These are phyloP conservation scores for Talaromyces liani DNA, from an alignment of 495 filamentous ascomycete genomes.

Conservation along the genomic window DNA sequence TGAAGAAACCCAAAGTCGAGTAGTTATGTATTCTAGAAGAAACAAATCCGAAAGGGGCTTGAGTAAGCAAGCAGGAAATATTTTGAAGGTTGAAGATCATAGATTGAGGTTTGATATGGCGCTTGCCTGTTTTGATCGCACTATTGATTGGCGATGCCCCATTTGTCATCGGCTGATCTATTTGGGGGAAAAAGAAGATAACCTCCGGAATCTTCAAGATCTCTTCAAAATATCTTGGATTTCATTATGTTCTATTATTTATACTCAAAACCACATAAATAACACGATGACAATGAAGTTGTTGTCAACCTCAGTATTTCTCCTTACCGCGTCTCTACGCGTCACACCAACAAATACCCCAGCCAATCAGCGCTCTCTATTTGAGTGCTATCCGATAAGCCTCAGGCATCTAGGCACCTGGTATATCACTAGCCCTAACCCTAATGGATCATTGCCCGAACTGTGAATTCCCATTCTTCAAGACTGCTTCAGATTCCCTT, in stretches of 20 bases:
- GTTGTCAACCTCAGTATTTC: neutral
- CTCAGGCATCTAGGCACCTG: neutral
- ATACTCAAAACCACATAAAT: neutral
- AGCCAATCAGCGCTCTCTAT: slow-evolving; percentile 1
- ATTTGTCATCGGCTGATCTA: neutral
- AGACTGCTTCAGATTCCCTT: neutral
- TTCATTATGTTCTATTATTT: neutral
- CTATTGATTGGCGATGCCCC: neutral
- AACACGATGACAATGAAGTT: neutral
- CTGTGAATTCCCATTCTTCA: neutral
- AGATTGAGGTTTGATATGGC: slow-evolving; percentile 1
- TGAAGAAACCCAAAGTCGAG: neutral
- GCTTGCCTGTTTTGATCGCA: slow-evolving; percentile 4
- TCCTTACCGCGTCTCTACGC: slow-evolving; percentile 10
- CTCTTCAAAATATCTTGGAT: neutral
- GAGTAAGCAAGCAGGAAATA: neutral
- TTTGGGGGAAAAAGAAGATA: neutral
- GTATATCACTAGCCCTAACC: neutral
- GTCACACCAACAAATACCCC: neutral
- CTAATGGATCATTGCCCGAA: neutral
- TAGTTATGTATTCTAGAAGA: neutral
- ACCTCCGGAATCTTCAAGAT: neutral
- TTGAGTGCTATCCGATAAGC: neutral
- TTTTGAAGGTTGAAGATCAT: neutral
- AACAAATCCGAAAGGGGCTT: neutral